Evolutionary conservation across 305 asterid species (phyloP).

Genomic region (Fraxinus greggii): DNA sequence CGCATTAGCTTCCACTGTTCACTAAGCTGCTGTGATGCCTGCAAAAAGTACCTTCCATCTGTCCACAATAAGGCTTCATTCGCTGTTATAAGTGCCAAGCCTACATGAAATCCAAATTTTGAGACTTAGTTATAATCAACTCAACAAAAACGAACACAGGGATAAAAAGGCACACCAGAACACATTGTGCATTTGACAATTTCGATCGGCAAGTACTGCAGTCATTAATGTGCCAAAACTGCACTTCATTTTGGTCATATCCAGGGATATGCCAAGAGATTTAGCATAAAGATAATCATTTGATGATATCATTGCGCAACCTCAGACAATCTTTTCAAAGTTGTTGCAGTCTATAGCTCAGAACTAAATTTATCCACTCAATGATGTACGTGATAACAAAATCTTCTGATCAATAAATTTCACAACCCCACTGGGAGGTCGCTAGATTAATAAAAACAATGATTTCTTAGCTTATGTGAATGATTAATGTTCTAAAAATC

Average conservation of each 20-base stretch:
- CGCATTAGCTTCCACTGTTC: conserved; percentile 96
- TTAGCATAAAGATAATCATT: not conserved
- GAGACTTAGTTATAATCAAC: conserved; percentile 7
- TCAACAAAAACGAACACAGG: not conserved
- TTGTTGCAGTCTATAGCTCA: not conserved
- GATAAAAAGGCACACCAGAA: conserved; percentile 9
- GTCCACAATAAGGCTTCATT: conserved; percentile 91
- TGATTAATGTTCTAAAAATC: not conserved
- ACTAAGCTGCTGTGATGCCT: conserved; percentile 81
- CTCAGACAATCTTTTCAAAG: not conserved
- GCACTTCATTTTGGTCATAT: not conserved
- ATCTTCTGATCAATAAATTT: not conserved
- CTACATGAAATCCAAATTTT: conserved; percentile 34
- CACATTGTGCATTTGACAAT: not conserved
- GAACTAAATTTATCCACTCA: not conserved
- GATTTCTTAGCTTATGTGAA: not conserved
- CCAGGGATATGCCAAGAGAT: not conserved
- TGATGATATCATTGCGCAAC: not conserved
- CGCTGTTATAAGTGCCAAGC: conserved; percentile 78
- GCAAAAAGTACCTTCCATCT: conserved; percentile 91
- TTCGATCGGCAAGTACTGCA: conserved; percentile 6
- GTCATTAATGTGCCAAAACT: conserved; percentile 7
- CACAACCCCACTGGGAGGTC: not conserved
- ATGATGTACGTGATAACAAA: not conserved
- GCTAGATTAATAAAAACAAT: not conserved